These are phyloP conservation scores for Epichloe typhina DNA, from an alignment of 2,329 filamentous ascomycete genomes.

Conservation along the genomic window DNA sequence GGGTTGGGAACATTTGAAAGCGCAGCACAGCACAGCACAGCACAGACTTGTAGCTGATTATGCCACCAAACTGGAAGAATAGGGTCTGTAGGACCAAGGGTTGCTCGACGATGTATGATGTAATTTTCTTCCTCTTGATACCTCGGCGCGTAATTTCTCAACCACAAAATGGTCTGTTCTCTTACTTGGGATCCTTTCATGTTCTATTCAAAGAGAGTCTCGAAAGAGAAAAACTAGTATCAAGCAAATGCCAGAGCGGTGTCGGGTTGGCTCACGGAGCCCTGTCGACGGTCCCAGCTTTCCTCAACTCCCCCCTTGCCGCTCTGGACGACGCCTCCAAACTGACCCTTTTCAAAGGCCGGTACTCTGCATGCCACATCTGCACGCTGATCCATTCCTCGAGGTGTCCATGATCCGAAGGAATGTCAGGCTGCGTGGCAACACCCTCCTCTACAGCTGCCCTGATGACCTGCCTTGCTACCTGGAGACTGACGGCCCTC, in stretches of 20 bases:
- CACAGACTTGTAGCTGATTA: not conserved
- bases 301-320: slow-evolving; percentile 31
- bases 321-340: slow-evolving; percentile 37
- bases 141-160: not conserved
- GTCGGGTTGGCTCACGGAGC: not conserved
- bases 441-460: slow-evolving; percentile 57
- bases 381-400: slow-evolving; percentile 64
- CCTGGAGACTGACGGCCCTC: slow-evolving; percentile 60
- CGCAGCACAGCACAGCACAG: not conserved
- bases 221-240: no score
- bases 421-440: slow-evolving; percentile 52
- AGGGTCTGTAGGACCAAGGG: not conserved
- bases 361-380: slow-evolving; percentile 67
- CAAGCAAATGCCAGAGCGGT: no score
- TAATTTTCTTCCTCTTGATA: no score
- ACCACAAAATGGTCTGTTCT: no score
- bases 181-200: no score
- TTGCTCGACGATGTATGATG: not conserved
- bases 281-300: slow-evolving; percentile 17
- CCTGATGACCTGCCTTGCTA: slow-evolving; percentile 63
- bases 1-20: slow-evolving; percentile 2
- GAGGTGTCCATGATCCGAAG: slow-evolving; percentile 37
- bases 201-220: no score
- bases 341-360: slow-evolving; percentile 46
- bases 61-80: no score